phyloP scores from a whole-genome alignment of 225 moss, liverwort and hornwort genomes.

The Ulota crispa region DNA sequence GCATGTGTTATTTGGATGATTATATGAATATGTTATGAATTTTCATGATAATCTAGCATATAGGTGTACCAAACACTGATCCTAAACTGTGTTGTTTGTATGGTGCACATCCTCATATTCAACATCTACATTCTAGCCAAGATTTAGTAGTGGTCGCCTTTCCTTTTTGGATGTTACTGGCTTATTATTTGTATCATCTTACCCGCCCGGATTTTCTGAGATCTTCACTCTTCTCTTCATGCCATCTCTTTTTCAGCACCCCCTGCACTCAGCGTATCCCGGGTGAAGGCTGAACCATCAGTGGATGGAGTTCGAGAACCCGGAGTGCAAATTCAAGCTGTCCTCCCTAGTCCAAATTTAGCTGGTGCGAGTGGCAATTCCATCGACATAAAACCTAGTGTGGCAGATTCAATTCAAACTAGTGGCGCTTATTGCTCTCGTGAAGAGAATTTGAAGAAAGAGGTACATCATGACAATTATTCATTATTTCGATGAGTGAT shows the following conservation, averaged over 20 bases:
- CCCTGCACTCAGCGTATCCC: conserved; percentile 47
- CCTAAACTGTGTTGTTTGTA: neutral
- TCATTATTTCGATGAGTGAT: neutral
- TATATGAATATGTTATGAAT: neutral
- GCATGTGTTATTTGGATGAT: neutral
- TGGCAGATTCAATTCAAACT: conserved; percentile 78
- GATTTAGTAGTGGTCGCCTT: neutral
- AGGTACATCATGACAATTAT: conserved; percentile 40
- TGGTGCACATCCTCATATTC: neutral
- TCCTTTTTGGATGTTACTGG: neutral
- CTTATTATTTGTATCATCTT: neutral
- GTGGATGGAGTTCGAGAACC: conserved; percentile 78
- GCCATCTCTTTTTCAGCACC: conserved; percentile 29
- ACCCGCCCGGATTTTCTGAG: neutral
- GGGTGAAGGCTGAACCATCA: conserved; percentile 83
- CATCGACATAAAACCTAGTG: conserved; percentile 53
- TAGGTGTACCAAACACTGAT: neutral
- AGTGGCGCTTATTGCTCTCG: conserved; percentile 97
- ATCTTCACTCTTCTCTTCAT: conserved; percentile 8
- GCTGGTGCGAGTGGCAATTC: conserved; percentile 43
- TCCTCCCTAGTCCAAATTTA: conserved; percentile 52
- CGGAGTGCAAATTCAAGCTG: conserved; percentile 48
- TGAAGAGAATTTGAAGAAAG: conserved; percentile 93
- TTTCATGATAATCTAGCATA: neutral
- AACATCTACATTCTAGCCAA: neutral